Percentiles rank a stretch among this genome's conserved stretches.
Evolutionary conservation across 345 rosid genomes (phyloP).

Genomic region (Brassica napus): DNA sequence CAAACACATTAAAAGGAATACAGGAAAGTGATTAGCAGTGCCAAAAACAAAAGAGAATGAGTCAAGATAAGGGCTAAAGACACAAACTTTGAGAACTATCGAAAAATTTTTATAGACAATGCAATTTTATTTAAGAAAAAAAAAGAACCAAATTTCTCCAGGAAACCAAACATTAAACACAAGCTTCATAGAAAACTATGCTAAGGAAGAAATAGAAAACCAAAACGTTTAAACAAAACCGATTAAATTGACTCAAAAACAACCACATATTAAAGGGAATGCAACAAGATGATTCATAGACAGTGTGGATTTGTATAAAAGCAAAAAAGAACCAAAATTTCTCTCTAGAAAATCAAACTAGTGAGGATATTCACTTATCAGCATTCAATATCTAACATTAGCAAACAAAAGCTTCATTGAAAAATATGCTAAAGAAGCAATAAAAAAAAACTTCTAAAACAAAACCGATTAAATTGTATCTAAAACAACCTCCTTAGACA

Average conservation of each 20-base stretch:
- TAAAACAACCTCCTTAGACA: no score
- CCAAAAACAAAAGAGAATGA: neutral
- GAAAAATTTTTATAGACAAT: neutral
- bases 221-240: neutral
- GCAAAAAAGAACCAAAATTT: no score
- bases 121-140: neutral
- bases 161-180: neutral
- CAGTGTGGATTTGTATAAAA: no score
- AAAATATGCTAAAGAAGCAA: no score
- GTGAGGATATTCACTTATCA: no score
- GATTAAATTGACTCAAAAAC: neutral
- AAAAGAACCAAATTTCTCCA: neutral
- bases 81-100: neutral
- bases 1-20: neutral
- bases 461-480: no score
- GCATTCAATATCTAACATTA: no score
- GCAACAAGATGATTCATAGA: no score
- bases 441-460: no score
- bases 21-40: neutral
- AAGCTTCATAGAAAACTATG: neutral
- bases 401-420: no score
- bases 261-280: no score
- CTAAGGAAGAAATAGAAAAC: neutral
- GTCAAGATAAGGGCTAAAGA: neutral
- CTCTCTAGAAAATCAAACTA: no score